A percentile compares a stretch with the other conserved stretches of the same genome.
Evolutionary conservation across 495 filamentous ascomycete species (phyloP).

Genomic region (Penicillium coffeae): DNA sequence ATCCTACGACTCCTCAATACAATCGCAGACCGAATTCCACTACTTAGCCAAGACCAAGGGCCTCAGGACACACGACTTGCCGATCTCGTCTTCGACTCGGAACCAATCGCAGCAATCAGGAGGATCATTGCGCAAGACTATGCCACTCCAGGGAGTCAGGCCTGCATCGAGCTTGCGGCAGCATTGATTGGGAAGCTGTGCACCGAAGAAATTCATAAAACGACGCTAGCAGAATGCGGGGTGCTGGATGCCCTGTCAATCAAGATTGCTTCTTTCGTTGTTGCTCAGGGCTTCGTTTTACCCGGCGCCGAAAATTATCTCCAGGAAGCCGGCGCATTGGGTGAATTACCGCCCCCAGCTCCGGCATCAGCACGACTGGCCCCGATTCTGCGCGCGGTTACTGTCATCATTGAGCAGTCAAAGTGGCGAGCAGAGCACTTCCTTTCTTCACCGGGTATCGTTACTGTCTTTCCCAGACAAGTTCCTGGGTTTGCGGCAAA

Average conservation of each 20-base stretch:
- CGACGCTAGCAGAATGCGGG: constrained; percentile 61
- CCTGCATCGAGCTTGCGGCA: constrained; percentile 65
- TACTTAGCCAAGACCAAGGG: constrained; percentile 44
- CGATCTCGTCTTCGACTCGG: constrained; percentile 58
- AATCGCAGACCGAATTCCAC: constrained; percentile 61
- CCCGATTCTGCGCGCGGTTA: constrained; percentile 74
- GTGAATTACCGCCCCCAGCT: constrained; percentile 47
- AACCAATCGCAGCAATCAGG: constrained; percentile 54
- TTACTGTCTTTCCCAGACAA: constrained; percentile 63
- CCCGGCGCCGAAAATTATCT: constrained; percentile 47
- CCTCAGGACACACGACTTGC: constrained; percentile 51
- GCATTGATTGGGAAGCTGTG: constrained; percentile 68
- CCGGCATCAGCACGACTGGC: constrained; percentile 57
- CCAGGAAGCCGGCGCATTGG: constrained; percentile 29
- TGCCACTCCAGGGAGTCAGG: constrained; percentile 44
- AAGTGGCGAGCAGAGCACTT: constrained; percentile 73
- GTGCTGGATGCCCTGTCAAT: constrained; percentile 77
- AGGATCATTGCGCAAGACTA: constrained; percentile 62
- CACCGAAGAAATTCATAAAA: constrained; percentile 63
- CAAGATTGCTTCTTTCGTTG: constrained; percentile 69
- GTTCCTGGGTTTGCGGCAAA: constrained; percentile 38
- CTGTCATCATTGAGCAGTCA: constrained; percentile 74
- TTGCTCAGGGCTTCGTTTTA: constrained; percentile 60
- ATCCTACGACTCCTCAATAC: constrained; percentile 72
- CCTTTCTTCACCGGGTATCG: constrained; percentile 70